A percentile compares a stretch with the other conserved stretches of the same genome.
phyloP scores from a whole-genome alignment of 139 green algal species.

The Diplosphaera chodatii region DNA sequence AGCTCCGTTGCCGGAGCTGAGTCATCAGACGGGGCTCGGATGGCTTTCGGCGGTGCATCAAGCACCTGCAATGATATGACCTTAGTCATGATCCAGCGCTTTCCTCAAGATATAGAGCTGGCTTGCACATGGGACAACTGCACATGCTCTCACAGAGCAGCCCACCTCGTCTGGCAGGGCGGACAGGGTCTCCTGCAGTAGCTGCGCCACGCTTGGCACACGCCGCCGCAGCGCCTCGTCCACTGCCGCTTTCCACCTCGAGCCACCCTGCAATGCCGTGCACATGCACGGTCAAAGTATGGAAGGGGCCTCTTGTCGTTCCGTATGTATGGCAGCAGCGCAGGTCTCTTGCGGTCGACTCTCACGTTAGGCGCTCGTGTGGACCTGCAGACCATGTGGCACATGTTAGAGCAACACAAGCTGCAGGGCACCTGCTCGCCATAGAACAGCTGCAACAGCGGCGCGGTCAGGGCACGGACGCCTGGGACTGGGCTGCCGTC shows the following conservation, averaged over 20 bases:
- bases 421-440: constrained; percentile 49
- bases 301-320: too few species aligned
- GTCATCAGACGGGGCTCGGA: not conserved
- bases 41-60: constrained; percentile 34
- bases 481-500: constrained; percentile 46
- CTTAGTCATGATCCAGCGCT: too few species aligned
- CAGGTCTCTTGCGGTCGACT: too few species aligned
- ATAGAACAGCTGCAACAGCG: constrained; percentile 79
- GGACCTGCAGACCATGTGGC: too few species aligned
- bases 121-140: too few species aligned
- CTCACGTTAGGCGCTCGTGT: too few species aligned
- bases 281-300: too few species aligned
- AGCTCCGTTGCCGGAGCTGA: not conserved
- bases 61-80: constrained; percentile 37
- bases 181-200: constrained; percentile 13
- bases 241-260: constrained; percentile 43
- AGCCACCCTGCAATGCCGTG: not conserved
- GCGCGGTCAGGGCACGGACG: constrained; percentile 65
- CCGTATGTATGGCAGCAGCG: too few species aligned
- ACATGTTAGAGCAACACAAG: too few species aligned
- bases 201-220: constrained; percentile 11
- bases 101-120: too few species aligned
- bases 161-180: constrained; percentile 11
- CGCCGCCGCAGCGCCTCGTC: constrained; percentile 37
- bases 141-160: too few species aligned